A percentile compares a stretch with the other conserved stretches of the same genome.
phyloP scores from a whole-genome alignment of 2,329 filamentous ascomycete species.

The Neobulgaria alba region DNA sequence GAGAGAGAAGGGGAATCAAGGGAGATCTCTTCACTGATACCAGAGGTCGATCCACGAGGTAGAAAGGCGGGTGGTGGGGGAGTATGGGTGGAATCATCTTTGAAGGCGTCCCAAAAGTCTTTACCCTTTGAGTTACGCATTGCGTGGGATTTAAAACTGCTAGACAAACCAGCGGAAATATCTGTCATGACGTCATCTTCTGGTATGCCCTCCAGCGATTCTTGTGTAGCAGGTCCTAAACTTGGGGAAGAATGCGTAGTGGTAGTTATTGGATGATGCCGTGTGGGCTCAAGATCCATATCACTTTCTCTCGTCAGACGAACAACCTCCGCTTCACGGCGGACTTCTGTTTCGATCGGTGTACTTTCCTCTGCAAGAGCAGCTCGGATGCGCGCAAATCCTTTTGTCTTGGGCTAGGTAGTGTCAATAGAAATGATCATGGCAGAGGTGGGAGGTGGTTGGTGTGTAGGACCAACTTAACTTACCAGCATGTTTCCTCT shows the following conservation, averaged over 20 bases:
- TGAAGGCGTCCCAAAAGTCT: constrained; percentile 73
- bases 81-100: constrained; percentile 49
- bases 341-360: constrained; percentile 80
- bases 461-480: constrained; percentile 9
- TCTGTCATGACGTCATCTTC: constrained; percentile 63
- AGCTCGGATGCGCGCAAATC: constrained; percentile 85
- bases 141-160: constrained; percentile 67
- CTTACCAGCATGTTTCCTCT: constrained; percentile 81
- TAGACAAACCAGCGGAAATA: constrained; percentile 37
- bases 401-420: constrained; percentile 82
- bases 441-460: no score
- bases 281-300: constrained; percentile 47
- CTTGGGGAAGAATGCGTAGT: constrained; percentile 63
- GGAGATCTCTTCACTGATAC: constrained; percentile 59
- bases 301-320: constrained; percentile 91
- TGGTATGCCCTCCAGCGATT: constrained; percentile 61
- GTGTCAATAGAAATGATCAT: constrained; percentile 25
- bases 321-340: constrained; percentile 89
- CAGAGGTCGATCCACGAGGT: constrained; percentile 49
- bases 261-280: constrained; percentile 28
- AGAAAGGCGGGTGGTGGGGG: constrained; percentile 49
- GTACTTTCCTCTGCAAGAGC: constrained; percentile 81
- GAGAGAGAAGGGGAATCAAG: constrained; percentile 18
- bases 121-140: constrained; percentile 63
- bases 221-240: constrained; percentile 46